phyloP scores from a whole-genome alignment of 1,139 yeast genomes.

The Nakaseomyces uthaithaninus region DNA sequence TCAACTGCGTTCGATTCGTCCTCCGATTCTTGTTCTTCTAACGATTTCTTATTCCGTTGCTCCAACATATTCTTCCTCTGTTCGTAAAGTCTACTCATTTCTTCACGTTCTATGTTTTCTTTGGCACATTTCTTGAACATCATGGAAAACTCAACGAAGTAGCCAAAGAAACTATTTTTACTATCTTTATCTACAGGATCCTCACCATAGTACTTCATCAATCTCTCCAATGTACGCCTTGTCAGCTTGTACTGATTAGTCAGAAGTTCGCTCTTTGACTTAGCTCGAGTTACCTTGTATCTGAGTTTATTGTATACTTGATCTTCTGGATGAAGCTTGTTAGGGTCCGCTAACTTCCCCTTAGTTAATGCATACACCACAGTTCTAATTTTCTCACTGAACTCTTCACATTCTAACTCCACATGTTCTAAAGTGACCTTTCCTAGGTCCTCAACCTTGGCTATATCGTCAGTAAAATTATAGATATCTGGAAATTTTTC shows the following conservation, averaged over 20 bases:
- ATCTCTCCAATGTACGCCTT: constrained; percentile 44
- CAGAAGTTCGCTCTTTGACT: constrained; percentile 48
- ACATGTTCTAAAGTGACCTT: constrained; percentile 72
- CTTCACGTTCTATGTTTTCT: constrained; percentile 74
- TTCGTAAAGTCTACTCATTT: constrained; percentile 68
- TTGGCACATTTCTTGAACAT: constrained; percentile 71
- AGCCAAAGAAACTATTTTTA: constrained; percentile 59
- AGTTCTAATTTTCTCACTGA: constrained; percentile 44
- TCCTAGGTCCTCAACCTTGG: constrained; percentile 52
- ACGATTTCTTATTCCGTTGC: constrained; percentile 27
- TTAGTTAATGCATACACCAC: constrained; percentile 49
- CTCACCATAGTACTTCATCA: constrained; percentile 83
- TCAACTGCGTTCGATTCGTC: constrained; percentile 23
- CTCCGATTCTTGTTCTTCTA: constrained; percentile 17
- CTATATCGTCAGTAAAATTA: constrained; percentile 67
- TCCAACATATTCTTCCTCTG: constrained; percentile 56
- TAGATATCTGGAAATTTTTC: constrained; percentile 71
- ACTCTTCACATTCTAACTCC: constrained; percentile 61
- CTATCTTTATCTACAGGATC: constrained; percentile 54
- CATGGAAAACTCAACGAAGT: constrained; percentile 61
- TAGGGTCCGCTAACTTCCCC: constrained; percentile 69
- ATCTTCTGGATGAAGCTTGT: constrained; percentile 71
- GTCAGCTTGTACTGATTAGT: constrained; percentile 51
- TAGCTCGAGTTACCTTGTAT: constrained; percentile 50
- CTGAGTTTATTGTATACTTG: constrained; percentile 47